phyloP scores from a whole-genome alignment of 164 flowering plant species.

The Annona squamosa region DNA sequence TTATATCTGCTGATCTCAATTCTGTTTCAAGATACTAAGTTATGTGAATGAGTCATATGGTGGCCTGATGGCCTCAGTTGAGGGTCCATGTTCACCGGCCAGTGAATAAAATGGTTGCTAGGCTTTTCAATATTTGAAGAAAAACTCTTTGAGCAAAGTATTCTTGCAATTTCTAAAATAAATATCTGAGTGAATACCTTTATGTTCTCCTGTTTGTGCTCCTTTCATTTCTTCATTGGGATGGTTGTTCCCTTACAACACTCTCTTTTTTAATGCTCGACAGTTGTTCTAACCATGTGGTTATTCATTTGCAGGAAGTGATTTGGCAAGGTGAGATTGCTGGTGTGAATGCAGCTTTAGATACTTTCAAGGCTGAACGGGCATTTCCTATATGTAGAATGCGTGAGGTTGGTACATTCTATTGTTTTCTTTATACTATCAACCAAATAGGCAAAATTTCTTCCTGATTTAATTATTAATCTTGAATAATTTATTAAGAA shows the following conservation, averaged over 20 bases:
- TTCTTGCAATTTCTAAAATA: too few species aligned
- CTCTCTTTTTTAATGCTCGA: neutral
- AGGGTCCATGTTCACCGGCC: too few species aligned
- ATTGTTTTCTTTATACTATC: neutral
- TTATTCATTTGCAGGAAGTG: constrained; percentile 45
- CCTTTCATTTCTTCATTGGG: neutral
- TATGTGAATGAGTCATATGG: too few species aligned
- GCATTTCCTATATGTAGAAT: constrained; percentile 65
- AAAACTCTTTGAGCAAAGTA: too few species aligned
- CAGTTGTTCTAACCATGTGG: neutral
- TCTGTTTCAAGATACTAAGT: too few species aligned
- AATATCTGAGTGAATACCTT: too few species aligned
- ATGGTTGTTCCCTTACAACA: neutral
- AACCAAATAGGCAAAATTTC: neutral
- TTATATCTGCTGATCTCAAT: too few species aligned
- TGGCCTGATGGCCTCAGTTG: too few species aligned
- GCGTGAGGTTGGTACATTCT: constrained; percentile 35
- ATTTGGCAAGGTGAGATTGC: constrained; percentile 88
- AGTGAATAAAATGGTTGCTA: too few species aligned
- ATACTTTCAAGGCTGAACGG: constrained; percentile 68
- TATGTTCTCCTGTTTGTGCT: neutral
- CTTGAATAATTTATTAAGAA: neutral
- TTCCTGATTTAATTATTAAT: too few species aligned
- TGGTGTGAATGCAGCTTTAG: constrained; percentile 74
- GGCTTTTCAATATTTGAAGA: too few species aligned